Percentiles rank a stretch among this genome's conserved stretches.
Evolutionary conservation across 805 yeast species (phyloP).

Genomic region (Zygotorulaspora chibaensis): DNA sequence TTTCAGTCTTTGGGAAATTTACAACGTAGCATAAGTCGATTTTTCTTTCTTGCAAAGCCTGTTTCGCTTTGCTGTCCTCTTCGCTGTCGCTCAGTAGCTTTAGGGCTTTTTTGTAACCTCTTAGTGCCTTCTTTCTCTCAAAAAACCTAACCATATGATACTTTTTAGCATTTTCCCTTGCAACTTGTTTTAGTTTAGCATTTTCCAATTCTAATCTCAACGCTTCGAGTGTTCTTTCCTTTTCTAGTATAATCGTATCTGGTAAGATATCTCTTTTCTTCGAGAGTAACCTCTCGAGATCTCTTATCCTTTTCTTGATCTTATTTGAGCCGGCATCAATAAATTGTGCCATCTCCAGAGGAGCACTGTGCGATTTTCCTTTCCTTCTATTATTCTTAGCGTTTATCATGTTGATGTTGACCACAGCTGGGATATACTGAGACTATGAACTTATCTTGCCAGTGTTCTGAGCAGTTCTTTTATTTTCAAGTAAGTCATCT

Average conservation of each 20-base stretch:
- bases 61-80: conserved; percentile 27
- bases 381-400: conserved; percentile 13
- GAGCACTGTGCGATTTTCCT: conserved; percentile 18
- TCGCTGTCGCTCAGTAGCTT: conserved; percentile 31
- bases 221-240: conserved; percentile 72
- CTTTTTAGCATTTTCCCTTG: conserved; percentile 55
- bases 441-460: too few species aligned
- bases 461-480: not conserved
- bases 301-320: conserved; percentile 82
- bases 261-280: conserved; percentile 54
- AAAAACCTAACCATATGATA: conserved; percentile 94
- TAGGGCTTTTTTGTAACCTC: conserved; percentile 53
- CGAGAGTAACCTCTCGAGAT: conserved; percentile 64
- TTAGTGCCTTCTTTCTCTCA: conserved; percentile 78
- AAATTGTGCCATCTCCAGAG: conserved; percentile 37
- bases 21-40: conserved; percentile 71
- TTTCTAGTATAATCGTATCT: conserved; percentile 59
- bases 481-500: conserved; percentile 7
- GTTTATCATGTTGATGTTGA: not conserved
- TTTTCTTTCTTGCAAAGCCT: conserved; percentile 50
- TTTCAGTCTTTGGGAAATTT: conserved; percentile 72
- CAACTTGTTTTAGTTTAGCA: conserved; percentile 42
- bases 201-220: conserved; percentile 53
- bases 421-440: not conserved
- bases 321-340: conserved; percentile 45